Conservation (phyloP, 2,329 filamentous ascomycete species). For the Penicillium sclerotigenum region DNA sequence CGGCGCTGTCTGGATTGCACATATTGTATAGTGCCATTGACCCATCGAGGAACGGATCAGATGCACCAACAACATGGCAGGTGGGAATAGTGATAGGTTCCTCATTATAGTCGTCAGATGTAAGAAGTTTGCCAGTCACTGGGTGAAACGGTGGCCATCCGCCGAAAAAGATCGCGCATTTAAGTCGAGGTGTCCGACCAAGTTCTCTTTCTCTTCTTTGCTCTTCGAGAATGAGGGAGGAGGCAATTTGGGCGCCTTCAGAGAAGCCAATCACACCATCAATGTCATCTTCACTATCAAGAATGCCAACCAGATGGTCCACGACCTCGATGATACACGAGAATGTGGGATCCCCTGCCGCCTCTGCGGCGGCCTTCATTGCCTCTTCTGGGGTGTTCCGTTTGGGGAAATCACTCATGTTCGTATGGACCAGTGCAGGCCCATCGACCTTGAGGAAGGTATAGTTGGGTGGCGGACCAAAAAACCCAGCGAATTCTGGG, state of each 20-base stretch:
- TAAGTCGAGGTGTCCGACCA: constrained; percentile 18
- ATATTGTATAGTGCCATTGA: constrained; percentile 44
- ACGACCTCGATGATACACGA: constrained; percentile 12
- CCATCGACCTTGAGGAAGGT: constrained; percentile 14
- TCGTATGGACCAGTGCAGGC: constrained; percentile 7
- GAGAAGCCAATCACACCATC: constrained; percentile 28
- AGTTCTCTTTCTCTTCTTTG: constrained; percentile 8
- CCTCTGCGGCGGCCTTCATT: constrained; percentile 13
- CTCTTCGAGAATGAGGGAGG: constrained; percentile 25
- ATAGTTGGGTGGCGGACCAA: constrained; percentile 23
- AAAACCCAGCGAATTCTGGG: constrained; percentile 17
- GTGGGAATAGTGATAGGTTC: constrained; percentile 25
- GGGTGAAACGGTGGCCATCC: constrained; percentile 24
- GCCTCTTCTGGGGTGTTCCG: constrained; percentile 18
- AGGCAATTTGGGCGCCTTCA: constrained; percentile 25
- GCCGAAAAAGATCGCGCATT: constrained; percentile 24
- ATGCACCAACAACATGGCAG: constrained; percentile 34
- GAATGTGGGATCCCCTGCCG: constrained; percentile 16
- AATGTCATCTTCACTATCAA: constrained; percentile 22
- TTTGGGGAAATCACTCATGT: constrained; percentile 19
- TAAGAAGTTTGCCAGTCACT: constrained; percentile 12
- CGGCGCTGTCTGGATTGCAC: constrained; percentile 42
- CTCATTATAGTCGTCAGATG: constrained; percentile 16
- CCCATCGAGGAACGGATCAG: constrained; percentile 42
- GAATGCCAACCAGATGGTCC: constrained; percentile 13